Conservation (phyloP, 257 asterid genomes). For the Leonotis leonurus region DNA sequence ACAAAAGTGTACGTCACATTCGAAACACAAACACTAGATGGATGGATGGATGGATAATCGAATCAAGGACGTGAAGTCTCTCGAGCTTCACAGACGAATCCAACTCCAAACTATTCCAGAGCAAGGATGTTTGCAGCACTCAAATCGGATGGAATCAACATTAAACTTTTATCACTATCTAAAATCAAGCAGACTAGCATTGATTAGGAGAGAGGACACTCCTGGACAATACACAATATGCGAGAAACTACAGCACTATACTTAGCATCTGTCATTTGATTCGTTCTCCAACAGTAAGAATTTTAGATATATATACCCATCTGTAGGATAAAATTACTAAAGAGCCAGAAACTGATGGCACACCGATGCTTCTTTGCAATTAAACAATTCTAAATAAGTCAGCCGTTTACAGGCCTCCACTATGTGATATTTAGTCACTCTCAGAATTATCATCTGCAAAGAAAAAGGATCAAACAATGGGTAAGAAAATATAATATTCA, state of each 20-base stretch:
- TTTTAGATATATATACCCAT: not conserved
- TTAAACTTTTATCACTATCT: not conserved
- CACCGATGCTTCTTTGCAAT: not conserved
- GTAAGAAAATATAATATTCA: conserved; percentile 1
- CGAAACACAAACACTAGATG: not conserved
- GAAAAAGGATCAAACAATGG: conserved; percentile 1
- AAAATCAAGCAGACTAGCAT: not conserved
- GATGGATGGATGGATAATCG: not conserved
- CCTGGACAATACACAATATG: not conserved
- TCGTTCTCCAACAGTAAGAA: not conserved
- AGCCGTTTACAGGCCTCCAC: conserved; percentile 15
- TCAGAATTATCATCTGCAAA: conserved; percentile 55
- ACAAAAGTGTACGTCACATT: conserved; percentile 1
- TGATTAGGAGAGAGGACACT: not conserved
- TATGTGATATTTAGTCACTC: conserved; percentile 39
- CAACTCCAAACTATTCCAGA: not conserved
- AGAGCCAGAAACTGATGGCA: conserved; percentile 10
- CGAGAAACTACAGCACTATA: not conserved
- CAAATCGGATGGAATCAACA: not conserved
- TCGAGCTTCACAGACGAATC: no score
- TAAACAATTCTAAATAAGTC: conserved; percentile 7
- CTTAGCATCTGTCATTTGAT: not conserved
- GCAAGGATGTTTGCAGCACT: not conserved
- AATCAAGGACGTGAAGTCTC: not conserved
- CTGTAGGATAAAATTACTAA: not conserved